Evolutionary conservation across 768 basidiomycete genomes (phyloP), one percentile per base, ranked within the genome.

Genomic region (Russula virescens): DNA sequence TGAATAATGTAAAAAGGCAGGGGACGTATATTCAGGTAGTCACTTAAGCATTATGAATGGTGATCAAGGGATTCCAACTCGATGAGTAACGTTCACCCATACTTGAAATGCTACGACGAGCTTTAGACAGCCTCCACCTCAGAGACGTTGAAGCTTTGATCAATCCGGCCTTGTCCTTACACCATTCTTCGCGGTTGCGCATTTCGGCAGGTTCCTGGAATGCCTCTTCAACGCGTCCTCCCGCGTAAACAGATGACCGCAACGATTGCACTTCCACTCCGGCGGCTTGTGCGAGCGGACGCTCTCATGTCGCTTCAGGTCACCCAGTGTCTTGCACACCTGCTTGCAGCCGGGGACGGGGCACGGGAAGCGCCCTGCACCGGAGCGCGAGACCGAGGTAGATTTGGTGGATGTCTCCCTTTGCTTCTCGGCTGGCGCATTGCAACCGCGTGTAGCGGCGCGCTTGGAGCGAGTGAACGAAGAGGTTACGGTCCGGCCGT

Each of bases 211-310:
- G n/a, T 66, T 66, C 23, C 56, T 53, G n/a, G 21, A 28, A 14
- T 67, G 66, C 13, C 66, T 60, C 48, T 67, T 67, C 46, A 67
- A 21, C 21, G 66, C 66, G 23, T 67, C 66, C n/a, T 57, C 64
- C 40, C 66, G 66, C 40, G 66, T 67, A 28, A 67, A 67, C 14
- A 38, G 51, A 38, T 61, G 42, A 46, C 46, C 46, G 43, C 66
- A 67, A 8, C 64, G 55, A 23, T 19, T 52, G 49, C 66, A 67
- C 42, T 56, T 51, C 55, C 56, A 66, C 28, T 45, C 49, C 5
- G 64, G 56, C 31, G 38, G 35, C 23, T 55, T 61, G 46, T 67
- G 66, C 21, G 66, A 34, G 13, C 61, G 66, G 34, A 45, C 49
- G 42, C 53, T 57, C 50, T 66, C 47, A 53, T 67, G 66, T 21